These are phyloP conservation scores for Arthrobotrys megalospora DNA, from an alignment of 2,329 filamentous ascomycete genomes.

Conservation along the genomic window DNA sequence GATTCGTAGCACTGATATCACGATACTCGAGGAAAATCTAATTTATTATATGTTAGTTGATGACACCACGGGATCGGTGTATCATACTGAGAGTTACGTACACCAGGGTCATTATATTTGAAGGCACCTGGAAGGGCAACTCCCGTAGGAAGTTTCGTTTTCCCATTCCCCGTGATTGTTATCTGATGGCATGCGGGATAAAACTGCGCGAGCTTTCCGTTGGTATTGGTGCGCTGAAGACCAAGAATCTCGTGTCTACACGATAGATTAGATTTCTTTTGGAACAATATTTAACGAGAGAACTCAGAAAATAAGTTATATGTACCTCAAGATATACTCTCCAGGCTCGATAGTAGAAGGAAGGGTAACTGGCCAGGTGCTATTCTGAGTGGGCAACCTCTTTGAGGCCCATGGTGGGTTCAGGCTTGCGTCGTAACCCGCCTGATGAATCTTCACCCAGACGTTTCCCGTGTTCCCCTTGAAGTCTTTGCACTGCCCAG, in stretches of 20 bases:
- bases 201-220: constrained; percentile 61
- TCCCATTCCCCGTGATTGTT: constrained; percentile 61
- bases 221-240: constrained; percentile 59
- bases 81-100: constrained; percentile 21
- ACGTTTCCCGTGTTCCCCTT: constrained; percentile 65
- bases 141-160: constrained; percentile 61
- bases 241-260: constrained; percentile 61
- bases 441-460: constrained; percentile 68
- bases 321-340: constrained; percentile 60
- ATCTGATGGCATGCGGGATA: constrained; percentile 63
- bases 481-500: constrained; percentile 65
- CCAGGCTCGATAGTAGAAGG: constrained; percentile 65
- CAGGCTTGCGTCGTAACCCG: constrained; percentile 65
- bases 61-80: not conserved
- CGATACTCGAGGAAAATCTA: constrained; percentile 65
- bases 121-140: constrained; percentile 63
- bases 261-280: not conserved
- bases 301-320: not conserved
- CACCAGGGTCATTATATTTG: constrained; percentile 62
- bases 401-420: constrained; percentile 66
- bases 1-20: constrained; percentile 62
- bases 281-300: not conserved
- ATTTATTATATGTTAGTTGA: not conserved
- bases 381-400: constrained; percentile 65
- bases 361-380: constrained; percentile 66